A percentile compares a stretch with the other conserved stretches of the same genome.
Conservation (phyloP, 73 alveolate species). For the Paramecium biaurelia region DNA sequence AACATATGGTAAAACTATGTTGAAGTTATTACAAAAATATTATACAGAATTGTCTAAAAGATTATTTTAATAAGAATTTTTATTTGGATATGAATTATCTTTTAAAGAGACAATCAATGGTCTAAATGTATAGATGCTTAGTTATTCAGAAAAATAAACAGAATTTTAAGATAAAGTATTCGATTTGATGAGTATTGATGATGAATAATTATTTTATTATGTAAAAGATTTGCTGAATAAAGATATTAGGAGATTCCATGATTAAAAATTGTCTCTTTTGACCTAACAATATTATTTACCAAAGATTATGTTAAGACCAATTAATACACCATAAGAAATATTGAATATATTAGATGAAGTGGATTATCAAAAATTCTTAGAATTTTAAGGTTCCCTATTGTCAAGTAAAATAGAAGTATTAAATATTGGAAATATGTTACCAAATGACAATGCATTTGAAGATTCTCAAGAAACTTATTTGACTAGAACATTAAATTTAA, state of each 20-base stretch:
- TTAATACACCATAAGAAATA: slow-evolving; percentile 23
- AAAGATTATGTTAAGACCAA: slow-evolving; percentile 35
- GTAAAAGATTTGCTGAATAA: neutral
- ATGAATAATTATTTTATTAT: neutral
- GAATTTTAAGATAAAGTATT: slow-evolving; percentile 37
- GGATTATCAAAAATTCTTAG: neutral
- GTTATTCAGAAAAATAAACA: slow-evolving; percentile 10
- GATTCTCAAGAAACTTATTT: neutral
- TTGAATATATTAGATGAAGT: neutral
- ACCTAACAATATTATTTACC: neutral
- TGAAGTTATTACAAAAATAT: slow-evolving; percentile 7
- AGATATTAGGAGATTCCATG: slow-evolving; percentile 31
- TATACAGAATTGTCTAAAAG: neutral
- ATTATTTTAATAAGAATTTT: neutral
- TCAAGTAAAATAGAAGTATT: neutral
- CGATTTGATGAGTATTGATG: neutral
- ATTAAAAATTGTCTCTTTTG: neutral
- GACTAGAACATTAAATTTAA: slow-evolving; percentile 6
- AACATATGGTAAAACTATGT: neutral
- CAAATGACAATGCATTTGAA: neutral
- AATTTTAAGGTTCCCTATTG: neutral
- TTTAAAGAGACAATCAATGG: slow-evolving; percentile 37
- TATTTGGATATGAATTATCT: neutral
- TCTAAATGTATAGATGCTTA: neutral
- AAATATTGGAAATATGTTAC: neutral